These are phyloP conservation scores for Osmozyma mogii DNA, from an alignment of 805 yeast species.

Conservation along the genomic window DNA sequence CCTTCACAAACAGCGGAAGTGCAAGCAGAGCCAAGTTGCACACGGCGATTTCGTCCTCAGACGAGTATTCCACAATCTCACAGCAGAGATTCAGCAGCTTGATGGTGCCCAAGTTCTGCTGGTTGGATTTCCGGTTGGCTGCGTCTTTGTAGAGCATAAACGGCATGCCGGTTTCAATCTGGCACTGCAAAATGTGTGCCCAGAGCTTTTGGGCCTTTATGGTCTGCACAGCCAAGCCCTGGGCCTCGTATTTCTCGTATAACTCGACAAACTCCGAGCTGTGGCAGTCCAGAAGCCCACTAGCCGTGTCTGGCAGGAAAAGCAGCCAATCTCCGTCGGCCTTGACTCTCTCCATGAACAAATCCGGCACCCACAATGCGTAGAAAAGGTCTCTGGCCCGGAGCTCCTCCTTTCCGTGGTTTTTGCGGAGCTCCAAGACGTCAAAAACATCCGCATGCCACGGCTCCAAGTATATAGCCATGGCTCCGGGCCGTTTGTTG, in stretches of 20 bases:
- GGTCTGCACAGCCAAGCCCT: conserved; percentile 50
- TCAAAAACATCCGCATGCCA: conserved; percentile 58
- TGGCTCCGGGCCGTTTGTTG: conserved; percentile 59
- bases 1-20: conserved; percentile 62
- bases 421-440: conserved; percentile 51
- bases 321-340: conserved; percentile 48
- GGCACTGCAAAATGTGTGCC: conserved; percentile 84
- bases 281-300: conserved; percentile 46
- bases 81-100: conserved; percentile 92
- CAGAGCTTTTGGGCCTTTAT: conserved; percentile 86
- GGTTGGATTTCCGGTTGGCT: conserved; percentile 81
- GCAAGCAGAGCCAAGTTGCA: conserved; percentile 92
- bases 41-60: conserved; percentile 90
- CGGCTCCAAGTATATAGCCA: conserved; percentile 54
- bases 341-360: conserved; percentile 56
- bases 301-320: conserved; percentile 53
- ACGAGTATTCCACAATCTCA: conserved; percentile 87
- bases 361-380: conserved; percentile 57
- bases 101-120: conserved; percentile 84
- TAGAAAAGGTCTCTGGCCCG: conserved; percentile 58
- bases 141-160: conserved; percentile 92
- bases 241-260: conserved; percentile 59
- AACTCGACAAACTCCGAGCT: conserved; percentile 49
- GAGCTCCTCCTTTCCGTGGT: conserved; percentile 58
- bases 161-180: conserved; percentile 95